A percentile compares a stretch with the other conserved stretches of the same genome.
These are phyloP conservation scores for Lentinula aciculospora DNA, from an alignment of 768 basidiomycete genomes.

Conservation along the genomic window DNA sequence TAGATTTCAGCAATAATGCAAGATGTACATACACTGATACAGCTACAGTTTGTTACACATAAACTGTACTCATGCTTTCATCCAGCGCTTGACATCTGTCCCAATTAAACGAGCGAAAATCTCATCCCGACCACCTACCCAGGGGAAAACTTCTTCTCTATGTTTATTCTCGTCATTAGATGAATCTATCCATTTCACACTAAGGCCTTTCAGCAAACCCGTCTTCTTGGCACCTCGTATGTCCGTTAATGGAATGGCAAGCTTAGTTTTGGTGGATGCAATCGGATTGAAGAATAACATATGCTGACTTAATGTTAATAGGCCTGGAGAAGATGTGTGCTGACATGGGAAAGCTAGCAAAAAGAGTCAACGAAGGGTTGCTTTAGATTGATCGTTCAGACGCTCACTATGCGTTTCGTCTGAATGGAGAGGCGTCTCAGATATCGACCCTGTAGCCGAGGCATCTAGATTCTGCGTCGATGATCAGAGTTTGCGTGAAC, in stretches of 20 bases:
- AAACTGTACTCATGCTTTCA: conserved; percentile 28
- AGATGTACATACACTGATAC: background rate
- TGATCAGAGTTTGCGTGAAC: background rate
- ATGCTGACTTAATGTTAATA: conserved; percentile 50
- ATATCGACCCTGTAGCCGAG: conserved; percentile 14
- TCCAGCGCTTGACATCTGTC: conserved; percentile 42
- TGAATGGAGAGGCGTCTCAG: conserved; percentile 13
- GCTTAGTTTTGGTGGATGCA: conserved; percentile 35
- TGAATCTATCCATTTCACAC: conserved; percentile 35
- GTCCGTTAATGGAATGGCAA: conserved; percentile 38
- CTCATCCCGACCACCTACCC: conserved; percentile 60
- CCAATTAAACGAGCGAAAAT: conserved; percentile 61
- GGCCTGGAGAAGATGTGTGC: conserved; percentile 44
- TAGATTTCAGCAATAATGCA: background rate
- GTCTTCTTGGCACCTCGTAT: conserved; percentile 55
- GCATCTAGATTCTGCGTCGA: background rate
- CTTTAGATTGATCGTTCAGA: background rate
- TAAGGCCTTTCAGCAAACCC: conserved; percentile 47
- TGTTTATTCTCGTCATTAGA: conserved; percentile 21
- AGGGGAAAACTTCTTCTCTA: conserved; percentile 49
- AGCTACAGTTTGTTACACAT: too few species aligned
- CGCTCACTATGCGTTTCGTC: conserved; percentile 30
- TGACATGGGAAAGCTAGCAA: conserved; percentile 56
- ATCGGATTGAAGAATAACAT: conserved; percentile 52
- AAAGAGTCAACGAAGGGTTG: conserved; percentile 2